These are phyloP conservation scores for Paraphoma sp. DNA, from an alignment of 2,329 filamentous ascomycete species.

Conservation along the genomic window DNA sequence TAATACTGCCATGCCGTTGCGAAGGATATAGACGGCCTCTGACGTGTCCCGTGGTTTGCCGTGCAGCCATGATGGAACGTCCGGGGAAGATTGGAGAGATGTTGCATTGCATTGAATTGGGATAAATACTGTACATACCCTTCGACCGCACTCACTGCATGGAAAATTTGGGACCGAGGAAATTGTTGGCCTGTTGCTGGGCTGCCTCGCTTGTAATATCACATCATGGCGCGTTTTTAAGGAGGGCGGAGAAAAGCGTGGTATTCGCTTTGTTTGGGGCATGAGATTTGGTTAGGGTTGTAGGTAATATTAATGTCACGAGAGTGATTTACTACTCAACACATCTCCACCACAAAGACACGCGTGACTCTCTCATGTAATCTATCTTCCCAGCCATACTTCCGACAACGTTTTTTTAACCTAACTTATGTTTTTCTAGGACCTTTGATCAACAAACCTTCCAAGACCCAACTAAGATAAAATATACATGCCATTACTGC, in stretches of 20 bases:
- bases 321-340: constrained; percentile 12
- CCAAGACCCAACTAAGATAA: background rate
- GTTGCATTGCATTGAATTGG: background rate
- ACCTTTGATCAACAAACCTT: background rate
- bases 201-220: constrained; percentile 8
- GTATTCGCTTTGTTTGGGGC: background rate
- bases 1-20: constrained; percentile 5
- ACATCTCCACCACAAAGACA: too few relatives aligned
- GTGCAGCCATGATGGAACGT: constrained; percentile 6
- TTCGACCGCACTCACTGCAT: constrained; percentile 13
- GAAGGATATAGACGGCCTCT: constrained; percentile 1
- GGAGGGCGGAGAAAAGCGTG: background rate
- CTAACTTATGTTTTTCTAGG: too few relatives aligned
- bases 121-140: constrained; percentile 5
- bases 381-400: too few relatives aligned
- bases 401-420: too few relatives aligned
- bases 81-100: background rate
- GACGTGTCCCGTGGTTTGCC: constrained; percentile 4
- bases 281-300: background rate
- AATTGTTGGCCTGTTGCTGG: background rate
- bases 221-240: background rate
- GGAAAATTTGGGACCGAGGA: constrained; percentile 7
- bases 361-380: too few relatives aligned
- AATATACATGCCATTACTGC: background rate
- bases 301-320: constrained; percentile 12